Evolutionary conservation across 495 filamentous ascomycete species (phyloP).

Genomic region (Lasiosphaeria miniovina): DNA sequence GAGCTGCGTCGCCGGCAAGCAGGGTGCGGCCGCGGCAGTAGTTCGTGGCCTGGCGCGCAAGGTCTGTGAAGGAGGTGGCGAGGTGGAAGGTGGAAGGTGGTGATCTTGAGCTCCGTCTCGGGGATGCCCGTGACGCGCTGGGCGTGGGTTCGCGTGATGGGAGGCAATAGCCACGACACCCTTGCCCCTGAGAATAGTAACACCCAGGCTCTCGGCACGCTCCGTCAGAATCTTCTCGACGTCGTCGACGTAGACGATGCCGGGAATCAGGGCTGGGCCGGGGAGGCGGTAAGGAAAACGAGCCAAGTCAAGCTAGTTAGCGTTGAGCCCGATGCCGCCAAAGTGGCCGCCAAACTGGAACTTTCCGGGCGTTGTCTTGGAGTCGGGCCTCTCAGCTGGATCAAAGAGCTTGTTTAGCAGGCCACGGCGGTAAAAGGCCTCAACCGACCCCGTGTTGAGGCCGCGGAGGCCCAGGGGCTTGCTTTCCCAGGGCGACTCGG

Average conservation of each 20-base stretch:
- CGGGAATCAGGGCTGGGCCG: slow-evolving; percentile 17
- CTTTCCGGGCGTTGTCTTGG: background rate
- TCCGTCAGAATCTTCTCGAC: slow-evolving; percentile 23
- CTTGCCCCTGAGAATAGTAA: slow-evolving; percentile 25
- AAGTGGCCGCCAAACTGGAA: slow-evolving; percentile 32
- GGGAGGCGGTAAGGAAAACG: slow-evolving; percentile 29
- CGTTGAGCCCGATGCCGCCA: slow-evolving; percentile 28
- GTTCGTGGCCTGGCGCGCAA: slow-evolving; percentile 27
- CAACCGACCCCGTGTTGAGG: slow-evolving; percentile 29
- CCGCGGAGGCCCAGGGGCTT: slow-evolving; percentile 24
- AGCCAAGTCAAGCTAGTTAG: slow-evolving; percentile 25
- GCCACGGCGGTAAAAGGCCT: slow-evolving; percentile 34
- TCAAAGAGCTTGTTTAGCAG: slow-evolving; percentile 25
- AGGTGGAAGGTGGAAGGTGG: slow-evolving; percentile 22
- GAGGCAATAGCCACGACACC: slow-evolving; percentile 14
- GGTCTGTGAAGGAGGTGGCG: slow-evolving; percentile 31
- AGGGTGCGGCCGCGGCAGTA: slow-evolving; percentile 9
- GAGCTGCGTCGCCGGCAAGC: slow-evolving; percentile 38
- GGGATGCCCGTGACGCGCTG: slow-evolving; percentile 29
- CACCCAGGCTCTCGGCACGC: slow-evolving; percentile 27
- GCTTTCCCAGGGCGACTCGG: slow-evolving; percentile 22
- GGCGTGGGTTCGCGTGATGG: slow-evolving; percentile 29
- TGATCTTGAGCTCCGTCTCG: slow-evolving; percentile 17
- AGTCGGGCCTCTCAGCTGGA: background rate
- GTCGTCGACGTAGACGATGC: slow-evolving; percentile 8